Base-by-base conservation (phyloP, 257 asterid genomes). In the Scutellaria barbata region DNA sequence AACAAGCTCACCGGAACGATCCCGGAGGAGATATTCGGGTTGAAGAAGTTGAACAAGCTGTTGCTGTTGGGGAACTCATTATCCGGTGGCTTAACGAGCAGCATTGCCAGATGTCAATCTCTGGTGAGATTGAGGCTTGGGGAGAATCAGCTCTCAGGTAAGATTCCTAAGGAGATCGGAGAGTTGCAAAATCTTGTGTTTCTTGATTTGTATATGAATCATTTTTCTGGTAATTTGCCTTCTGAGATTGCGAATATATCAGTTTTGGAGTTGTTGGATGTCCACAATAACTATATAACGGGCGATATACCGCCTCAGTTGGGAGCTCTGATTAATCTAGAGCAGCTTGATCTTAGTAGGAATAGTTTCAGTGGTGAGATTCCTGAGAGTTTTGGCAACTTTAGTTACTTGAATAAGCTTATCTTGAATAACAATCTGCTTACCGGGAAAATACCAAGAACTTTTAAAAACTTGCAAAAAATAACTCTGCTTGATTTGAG, bases 271-370 rank as follows among this genome's bases (percentile, higher is more conserved):
- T 84, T 93, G 33, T 79, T 93, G 77, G 97, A 93, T 62, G 82
- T 85, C 39, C 98, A 93, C 64, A 84, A 83, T 54, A 93, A 93
- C 78, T 80, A 87, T 68, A 56, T 93, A 20, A 81, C 86, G 3
- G 96, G 96, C 0, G 83, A 79, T 17, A 79, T 93, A 43, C 92
- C 97, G 12, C n/a, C 81, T 37, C 79, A 81, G 74, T 62, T 90
- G 59, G 98, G 95, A 16, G 83, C 70, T 40, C 94, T 93, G 43
- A 77, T 89, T 42, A 93, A 93, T 41, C 79, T 93, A 55, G 97
- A 90, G 86, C 97, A 85, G 84, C 97, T 93, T 81, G 98, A 93
- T 87, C 92, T 93, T 18, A 93, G 98, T 77, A 73, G 87, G 66
- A 93, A 93, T 67, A 88, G 94, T 62, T 93, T 90, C 75, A 66